Conservation (phyloP, 129 eudicot species). For the Helianthus tuberosus region DNA sequence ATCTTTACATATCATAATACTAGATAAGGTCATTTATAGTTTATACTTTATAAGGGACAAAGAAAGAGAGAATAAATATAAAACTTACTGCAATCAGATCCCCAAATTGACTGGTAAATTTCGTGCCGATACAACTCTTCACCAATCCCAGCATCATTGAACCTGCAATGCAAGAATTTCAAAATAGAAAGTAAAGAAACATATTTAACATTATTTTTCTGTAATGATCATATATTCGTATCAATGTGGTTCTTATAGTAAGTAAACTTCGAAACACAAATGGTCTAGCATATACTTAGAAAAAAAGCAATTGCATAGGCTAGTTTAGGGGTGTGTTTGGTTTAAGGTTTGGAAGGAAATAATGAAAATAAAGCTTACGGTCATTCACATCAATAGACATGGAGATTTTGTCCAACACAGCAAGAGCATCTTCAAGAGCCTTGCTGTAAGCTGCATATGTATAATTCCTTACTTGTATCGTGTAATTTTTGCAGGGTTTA, state of each 20-base stretch:
- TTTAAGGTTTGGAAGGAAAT: background rate
- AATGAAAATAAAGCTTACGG: constrained; percentile 52
- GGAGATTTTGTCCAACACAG: constrained; percentile 86
- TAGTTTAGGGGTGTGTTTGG: background rate
- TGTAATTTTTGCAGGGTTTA: background rate
- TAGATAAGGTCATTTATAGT: background rate
- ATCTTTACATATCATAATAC: constrained; percentile 32
- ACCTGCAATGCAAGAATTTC: constrained; percentile 45
- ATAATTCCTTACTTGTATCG: background rate
- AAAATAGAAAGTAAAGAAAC: constrained; percentile 6
- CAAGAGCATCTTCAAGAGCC: constrained; percentile 92
- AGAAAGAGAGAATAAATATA: constrained; percentile 6
- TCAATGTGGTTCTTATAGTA: background rate
- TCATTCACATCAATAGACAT: constrained; percentile 88
- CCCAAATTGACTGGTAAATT: constrained; percentile 95
- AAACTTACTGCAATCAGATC: constrained; percentile 85
- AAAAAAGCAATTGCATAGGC: background rate
- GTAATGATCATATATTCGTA: background rate
- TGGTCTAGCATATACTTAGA: background rate
- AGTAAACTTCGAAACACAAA: background rate
- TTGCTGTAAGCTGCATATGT: constrained; percentile 71
- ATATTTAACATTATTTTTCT: background rate
- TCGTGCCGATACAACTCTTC: constrained; percentile 89
- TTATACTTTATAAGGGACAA: background rate
- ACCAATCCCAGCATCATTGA: constrained; percentile 75